phyloP scores from a whole-genome alignment of 2,329 filamentous ascomycete genomes.

The Penicillium olsonii region DNA sequence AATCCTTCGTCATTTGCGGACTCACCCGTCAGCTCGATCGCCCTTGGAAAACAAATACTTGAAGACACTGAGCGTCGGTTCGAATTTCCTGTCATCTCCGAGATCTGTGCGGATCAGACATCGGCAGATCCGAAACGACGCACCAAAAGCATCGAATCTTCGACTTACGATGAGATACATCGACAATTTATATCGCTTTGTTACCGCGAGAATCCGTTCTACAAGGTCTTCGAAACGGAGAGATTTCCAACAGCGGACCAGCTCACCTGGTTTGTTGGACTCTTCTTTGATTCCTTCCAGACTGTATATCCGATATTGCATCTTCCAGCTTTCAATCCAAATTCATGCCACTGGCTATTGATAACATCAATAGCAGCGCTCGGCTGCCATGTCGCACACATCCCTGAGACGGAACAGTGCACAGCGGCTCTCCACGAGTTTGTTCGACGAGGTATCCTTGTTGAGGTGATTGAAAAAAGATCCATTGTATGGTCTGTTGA shows the following conservation, averaged over 20 bases:
- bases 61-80: slow-evolving; percentile 18
- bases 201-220: slow-evolving; percentile 31
- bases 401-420: slow-evolving; percentile 29
- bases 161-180: slow-evolving; percentile 32
- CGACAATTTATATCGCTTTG: slow-evolving; percentile 35
- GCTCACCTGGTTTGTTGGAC: slow-evolving; percentile 34
- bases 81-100: slow-evolving; percentile 26
- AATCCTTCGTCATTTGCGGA: slow-evolving; percentile 20
- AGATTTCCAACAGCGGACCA: slow-evolving; percentile 30
- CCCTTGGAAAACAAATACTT: slow-evolving; percentile 11
- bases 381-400: slow-evolving; percentile 40
- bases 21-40: slow-evolving; percentile 12
- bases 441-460: slow-evolving; percentile 39
- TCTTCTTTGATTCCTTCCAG: slow-evolving; percentile 44
- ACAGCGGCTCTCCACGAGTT: slow-evolving; percentile 44
- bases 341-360: slow-evolving; percentile 43
- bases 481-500: not conserved
- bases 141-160: slow-evolving; percentile 22
- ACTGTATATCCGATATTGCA: slow-evolving; percentile 45
- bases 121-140: slow-evolving; percentile 14
- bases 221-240: slow-evolving; percentile 32
- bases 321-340: slow-evolving; percentile 37
- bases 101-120: slow-evolving; percentile 15
- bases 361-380: slow-evolving; percentile 43
- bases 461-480: slow-evolving; percentile 31